Evolutionary conservation across 331 rosid species (phyloP), one percentile per base, ranked within the genome.

Genomic region (Spiraea crenata): DNA sequence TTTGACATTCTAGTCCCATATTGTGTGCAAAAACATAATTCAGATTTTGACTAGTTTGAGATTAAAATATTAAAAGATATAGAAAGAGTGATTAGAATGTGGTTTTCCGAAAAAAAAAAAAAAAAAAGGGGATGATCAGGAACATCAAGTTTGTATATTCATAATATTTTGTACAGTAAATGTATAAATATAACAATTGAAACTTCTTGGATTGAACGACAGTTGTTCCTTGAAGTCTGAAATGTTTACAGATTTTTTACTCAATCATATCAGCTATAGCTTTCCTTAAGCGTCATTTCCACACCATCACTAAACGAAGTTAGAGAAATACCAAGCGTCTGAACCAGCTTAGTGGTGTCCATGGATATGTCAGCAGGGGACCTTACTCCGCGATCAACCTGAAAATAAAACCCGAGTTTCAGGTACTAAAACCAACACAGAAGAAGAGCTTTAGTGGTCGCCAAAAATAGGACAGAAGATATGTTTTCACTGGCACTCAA

Each of bases 311-410:
- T 64, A 59, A 82, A 93, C n/a, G 92, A 80, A 80, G 84, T 69
- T 16, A 95, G 99, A 78, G 79, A 35, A 65, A 84, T 50, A 57
- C 62, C 82, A 63, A 93, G 86, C 3, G 82, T 87, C 81, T 78
- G 83, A 79, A 87, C 76, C 83, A 93, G 81, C 78, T 82, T 93
- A 44, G 81, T 79, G 62, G 91, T 87, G 38, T 90, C 89, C 99
- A 93, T 89, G 49, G 96, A 93, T 83, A 86, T 91, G 85, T 93
- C 99, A 5, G 99, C 76, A 5, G 99, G 99, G 45, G 96, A 90
- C 81, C 72, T 89, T 17, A 90, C 97, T 16, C 95, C 99, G 48
- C 99, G 88, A 69, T 93, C 90, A 55, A 90, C 90, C 99, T 90
- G 86, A 73, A 74, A 46, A 57, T 75, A 37, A 47, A 63, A 72